A percentile compares a stretch with the other conserved stretches of the same genome.
Evolutionary conservation across 1,284 basidiomycete species (phyloP).

Genomic region (Peniophora sp.): DNA sequence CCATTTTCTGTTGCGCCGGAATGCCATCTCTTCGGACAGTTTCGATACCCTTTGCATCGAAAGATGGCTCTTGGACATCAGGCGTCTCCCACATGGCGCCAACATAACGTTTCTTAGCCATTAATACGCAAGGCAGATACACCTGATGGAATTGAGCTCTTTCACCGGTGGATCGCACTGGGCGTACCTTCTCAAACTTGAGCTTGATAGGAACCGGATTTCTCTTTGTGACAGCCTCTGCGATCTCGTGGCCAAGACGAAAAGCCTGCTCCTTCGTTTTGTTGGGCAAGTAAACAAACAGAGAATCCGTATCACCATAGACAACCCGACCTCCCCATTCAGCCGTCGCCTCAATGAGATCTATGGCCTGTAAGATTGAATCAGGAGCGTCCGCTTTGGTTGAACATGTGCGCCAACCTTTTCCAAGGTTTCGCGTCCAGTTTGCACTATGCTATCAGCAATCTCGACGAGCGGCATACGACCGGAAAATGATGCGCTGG

Average conservation of each 20-base stretch:
- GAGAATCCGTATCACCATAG: conserved; percentile 97
- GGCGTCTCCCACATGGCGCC: conserved; percentile 90
- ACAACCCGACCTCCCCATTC: conserved; percentile 89
- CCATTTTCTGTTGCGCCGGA: conserved; percentile 83
- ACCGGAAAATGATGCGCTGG: conserved; percentile 87
- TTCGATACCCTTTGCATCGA: conserved; percentile 98
- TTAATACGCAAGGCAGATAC: conserved; percentile 86
- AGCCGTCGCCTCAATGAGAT: conserved; percentile 65
- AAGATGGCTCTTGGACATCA: conserved; percentile 72
- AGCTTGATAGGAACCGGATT: conserved; percentile 92
- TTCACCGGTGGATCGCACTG: background rate
- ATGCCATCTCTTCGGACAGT: conserved; percentile 91
- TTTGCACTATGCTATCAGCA: conserved; percentile 96
- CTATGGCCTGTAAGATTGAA: conserved; percentile 89
- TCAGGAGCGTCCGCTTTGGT: too few species aligned
- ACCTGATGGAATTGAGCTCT: conserved; percentile 42
- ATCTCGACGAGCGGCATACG: conserved; percentile 98
- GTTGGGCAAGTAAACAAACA: conserved; percentile 87
- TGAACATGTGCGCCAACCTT: too few species aligned
- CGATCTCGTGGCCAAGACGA: conserved; percentile 86
- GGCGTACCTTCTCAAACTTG: conserved; percentile 89
- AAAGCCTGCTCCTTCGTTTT: conserved; percentile 93
- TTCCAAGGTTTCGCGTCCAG: conserved; percentile 90
- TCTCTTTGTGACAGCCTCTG: conserved; percentile 75
- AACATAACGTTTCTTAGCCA: conserved; percentile 97